Conservation (phyloP, 805 yeast species). For the Teunomyces gatunensis region DNA sequence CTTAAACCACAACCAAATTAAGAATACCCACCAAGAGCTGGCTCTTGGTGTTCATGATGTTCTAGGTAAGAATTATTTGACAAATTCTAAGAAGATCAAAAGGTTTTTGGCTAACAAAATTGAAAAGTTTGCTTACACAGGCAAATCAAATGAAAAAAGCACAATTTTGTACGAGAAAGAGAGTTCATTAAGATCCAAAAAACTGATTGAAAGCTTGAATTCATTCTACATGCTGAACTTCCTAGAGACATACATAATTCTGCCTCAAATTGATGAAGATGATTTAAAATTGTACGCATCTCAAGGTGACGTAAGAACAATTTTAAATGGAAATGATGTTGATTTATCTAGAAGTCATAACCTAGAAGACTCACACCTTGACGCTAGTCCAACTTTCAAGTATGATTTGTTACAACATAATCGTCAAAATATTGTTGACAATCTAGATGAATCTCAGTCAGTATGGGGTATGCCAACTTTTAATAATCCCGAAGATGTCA, state of each 20-base stretch:
- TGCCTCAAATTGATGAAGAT: neutral
- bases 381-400: neutral
- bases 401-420: neutral
- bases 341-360: neutral
- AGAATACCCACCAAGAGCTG: neutral
- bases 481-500: slow-evolving; percentile 15
- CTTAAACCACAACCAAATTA: neutral
- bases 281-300: slow-evolving; percentile 1
- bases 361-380: neutral
- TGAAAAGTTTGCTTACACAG: slow-evolving; percentile 19
- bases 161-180: neutral
- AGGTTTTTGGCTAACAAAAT: slow-evolving; percentile 22
- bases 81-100: slow-evolving; percentile 20
- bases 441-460: slow-evolving; percentile 13
- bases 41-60: neutral
- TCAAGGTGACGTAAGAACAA: neutral
- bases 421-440: slow-evolving; percentile 11
- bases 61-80: slow-evolving; percentile 6
- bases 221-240: neutral
- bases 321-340: neutral
- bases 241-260: neutral
- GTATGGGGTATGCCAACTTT: slow-evolving; percentile 5
- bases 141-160: neutral
- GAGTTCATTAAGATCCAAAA: neutral
- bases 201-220: neutral